phyloP scores from a whole-genome alignment of 805 yeast genomes.

The Kregervanrija delftensis region DNA sequence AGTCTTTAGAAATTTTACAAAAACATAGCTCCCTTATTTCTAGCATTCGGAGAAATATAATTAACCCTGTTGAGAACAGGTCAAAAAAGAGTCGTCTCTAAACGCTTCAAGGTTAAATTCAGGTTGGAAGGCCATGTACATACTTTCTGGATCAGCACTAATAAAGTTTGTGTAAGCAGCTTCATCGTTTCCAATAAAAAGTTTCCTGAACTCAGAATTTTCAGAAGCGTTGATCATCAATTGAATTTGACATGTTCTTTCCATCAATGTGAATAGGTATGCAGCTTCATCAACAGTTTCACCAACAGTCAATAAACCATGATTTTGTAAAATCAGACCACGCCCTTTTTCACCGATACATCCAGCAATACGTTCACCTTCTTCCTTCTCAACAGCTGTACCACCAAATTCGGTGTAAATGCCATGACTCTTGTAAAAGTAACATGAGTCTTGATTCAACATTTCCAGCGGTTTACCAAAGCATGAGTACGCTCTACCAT shows the following conservation, averaged over 20 bases:
- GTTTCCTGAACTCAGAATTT: slow-evolving; percentile 33
- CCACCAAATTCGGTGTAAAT: slow-evolving; percentile 73
- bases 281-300: slow-evolving; percentile 71
- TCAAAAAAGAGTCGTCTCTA: slow-evolving; percentile 22
- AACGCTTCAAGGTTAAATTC: slow-evolving; percentile 48
- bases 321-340: slow-evolving; percentile 58
- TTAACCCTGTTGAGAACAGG: too few relatives aligned
- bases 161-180: slow-evolving; percentile 60
- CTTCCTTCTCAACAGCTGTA: slow-evolving; percentile 61
- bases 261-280: slow-evolving; percentile 55
- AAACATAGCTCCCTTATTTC: too few relatives aligned
- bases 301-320: slow-evolving; percentile 68
- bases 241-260: slow-evolving; percentile 58
- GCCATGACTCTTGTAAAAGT: slow-evolving; percentile 56
- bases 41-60: too few relatives aligned
- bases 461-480: slow-evolving; percentile 66
- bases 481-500: slow-evolving; percentile 59
- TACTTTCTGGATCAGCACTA: slow-evolving; percentile 57
- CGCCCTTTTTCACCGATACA: slow-evolving; percentile 55
- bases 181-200: slow-evolving; percentile 47
- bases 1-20: too few relatives aligned
- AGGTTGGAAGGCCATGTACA: slow-evolving; percentile 70
- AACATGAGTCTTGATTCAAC: slow-evolving; percentile 74
- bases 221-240: slow-evolving; percentile 50
- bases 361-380: slow-evolving; percentile 54